Base-by-base conservation (phyloP, 371 early-diverging fungal species). In the Apophysomyces elegans region DNA sequence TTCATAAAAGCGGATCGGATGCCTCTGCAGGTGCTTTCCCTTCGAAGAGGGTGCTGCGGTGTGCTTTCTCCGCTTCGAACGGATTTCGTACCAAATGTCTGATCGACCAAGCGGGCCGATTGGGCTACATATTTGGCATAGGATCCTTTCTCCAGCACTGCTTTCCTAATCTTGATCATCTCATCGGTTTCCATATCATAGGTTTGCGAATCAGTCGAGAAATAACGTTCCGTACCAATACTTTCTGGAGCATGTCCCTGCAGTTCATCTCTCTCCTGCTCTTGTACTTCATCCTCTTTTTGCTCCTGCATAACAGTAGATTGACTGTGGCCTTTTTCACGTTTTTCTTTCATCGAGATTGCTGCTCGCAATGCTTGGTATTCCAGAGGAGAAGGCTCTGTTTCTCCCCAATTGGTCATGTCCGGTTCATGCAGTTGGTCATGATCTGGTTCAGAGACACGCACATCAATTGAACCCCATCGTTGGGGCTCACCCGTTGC, bases 21-120 rank as follows among this genome's bases (percentile, higher is more conserved):
- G 47, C 63, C 56, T 9, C 63, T 56, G 56, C 43, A 56, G 0
- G 63, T 43, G 11, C 32, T 63, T n/a, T 56, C 63, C 38, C 18
- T 50, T 16, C 54, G 54, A 21, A 50, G n/a, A 50, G 54, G 54
- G 54, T 63, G 32, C 37, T 44, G 38, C 18, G 37, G 5, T 26
- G 32, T 26, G 32, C 32, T 26, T 26, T 26, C 32, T 26, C 32
- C 50, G 37, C 56, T 37, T 36, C 2, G 35, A 26, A 26, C 63
- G 14, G 13, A 18, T 56, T 38, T 54, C 12, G 39, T 37, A 41
- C 63, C 63, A 38, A 21, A 63, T 12, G 32, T 37, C 37, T 50
- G 54, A 38, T 63, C 56, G 21, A 63, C 63, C 37, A 63, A 56
- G 8, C 63, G 63, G 21, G 63, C 63, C 12, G 63, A 63, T 50